Base-by-base conservation (phyloP, 2,329 filamentous ascomycete genomes). In the Bipolaris cookei region DNA sequence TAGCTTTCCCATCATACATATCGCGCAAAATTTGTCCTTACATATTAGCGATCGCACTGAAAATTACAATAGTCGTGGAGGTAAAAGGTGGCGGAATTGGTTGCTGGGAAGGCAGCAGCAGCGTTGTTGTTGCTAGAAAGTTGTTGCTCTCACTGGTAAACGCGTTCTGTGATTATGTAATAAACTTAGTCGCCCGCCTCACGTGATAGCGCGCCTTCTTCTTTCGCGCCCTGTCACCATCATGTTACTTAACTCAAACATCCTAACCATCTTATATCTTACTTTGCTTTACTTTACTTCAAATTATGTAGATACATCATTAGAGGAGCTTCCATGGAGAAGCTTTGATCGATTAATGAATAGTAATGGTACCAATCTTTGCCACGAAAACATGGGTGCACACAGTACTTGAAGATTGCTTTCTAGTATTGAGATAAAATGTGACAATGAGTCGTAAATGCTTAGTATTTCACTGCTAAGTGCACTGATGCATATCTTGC, bases 81-180 rank as follows among this genome's bases (percentile, higher is more conserved):
- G 25, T 28, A 16, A 41, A 32, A 32, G 20, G 25, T 38, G 28
- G 35, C 25, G 37, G 14, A 41, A n/a, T 25, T 43, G 39, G n/a
- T 23, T 20, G 21, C 21, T n/a, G 55, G 2, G 20, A 21, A 34
- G 13, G 51, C 34, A 45, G 43, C 51, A 41, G 34, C 2, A 20
- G 32, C 18, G 25, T 16, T 30, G 55, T 50, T 35, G 51, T 50
- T 46, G 46, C n/a, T 28, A 42, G 39, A 46, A 49, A 54, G 51
- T 49, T 46, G 51, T 35, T 44, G 42, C 50, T 42, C 38, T 50
- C 41, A 51, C 58, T 54, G 53, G 58, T 47, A 47, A 56, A 58
- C 60, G 60, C 60, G 60, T 39, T 45, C 34, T 35, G 18, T 56
- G 56, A 45, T 57, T 57, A 57, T 39, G 20, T 57, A 57, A 54